These are phyloP conservation scores for Chytriomyces sp. DNA, from an alignment of 192 early-diverging fungal genomes.

Conservation along the genomic window DNA sequence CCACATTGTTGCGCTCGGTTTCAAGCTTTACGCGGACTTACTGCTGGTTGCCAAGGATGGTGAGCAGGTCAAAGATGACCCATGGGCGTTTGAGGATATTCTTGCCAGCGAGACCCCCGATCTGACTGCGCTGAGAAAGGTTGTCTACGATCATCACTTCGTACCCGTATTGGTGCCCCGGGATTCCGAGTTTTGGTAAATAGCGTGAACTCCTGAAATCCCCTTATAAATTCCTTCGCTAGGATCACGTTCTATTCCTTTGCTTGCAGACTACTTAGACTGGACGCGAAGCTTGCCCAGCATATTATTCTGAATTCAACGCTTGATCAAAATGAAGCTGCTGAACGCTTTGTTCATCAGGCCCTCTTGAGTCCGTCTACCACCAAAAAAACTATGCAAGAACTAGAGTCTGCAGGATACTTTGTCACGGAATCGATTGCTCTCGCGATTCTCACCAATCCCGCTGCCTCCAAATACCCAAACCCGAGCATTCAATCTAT, in stretches of 20 bases:
- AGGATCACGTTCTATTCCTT: conserved; percentile 9
- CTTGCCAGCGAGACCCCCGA: background rate
- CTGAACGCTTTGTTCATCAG: background rate
- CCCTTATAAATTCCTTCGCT: background rate
- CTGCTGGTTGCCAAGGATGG: conserved; percentile 3
- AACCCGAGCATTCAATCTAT: background rate
- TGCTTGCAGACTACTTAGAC: background rate
- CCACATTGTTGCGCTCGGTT: conserved; percentile 24
- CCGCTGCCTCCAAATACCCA: background rate
- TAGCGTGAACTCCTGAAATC: background rate
- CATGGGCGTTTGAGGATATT: background rate
- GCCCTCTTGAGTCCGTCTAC: background rate
- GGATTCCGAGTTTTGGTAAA: conserved; percentile 7
- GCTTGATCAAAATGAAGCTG: background rate
- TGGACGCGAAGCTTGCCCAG: conserved; percentile 2
- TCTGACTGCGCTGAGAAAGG: background rate
- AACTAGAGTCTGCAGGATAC: background rate
- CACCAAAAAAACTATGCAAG: background rate
- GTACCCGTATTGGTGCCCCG: conserved; percentile 8
- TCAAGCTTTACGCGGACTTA: conserved; percentile 26
- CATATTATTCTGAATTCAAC: background rate
- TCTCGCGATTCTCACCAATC: background rate
- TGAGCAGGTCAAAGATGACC: background rate
- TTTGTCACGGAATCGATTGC: background rate
- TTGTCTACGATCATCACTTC: conserved; percentile 19